phyloP scores from a whole-genome alignment of 2,329 filamentous ascomycete genomes.

The Curvularia hawaiiensis region DNA sequence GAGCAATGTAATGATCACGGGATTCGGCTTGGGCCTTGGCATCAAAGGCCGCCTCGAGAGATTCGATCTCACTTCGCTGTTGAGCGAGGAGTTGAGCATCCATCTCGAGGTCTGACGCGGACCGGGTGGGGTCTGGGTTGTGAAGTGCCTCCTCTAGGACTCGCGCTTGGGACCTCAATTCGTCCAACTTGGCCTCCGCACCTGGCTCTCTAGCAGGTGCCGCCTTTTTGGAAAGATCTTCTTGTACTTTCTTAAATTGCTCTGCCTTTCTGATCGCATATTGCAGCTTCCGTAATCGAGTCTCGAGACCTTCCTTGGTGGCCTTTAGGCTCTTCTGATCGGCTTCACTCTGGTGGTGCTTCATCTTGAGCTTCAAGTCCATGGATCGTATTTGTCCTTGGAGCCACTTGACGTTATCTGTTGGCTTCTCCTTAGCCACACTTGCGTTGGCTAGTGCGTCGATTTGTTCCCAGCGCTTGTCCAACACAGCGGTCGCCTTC shows the following conservation, averaged over 20 bases:
- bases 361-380: constrained; percentile 31
- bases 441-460: constrained; percentile 27
- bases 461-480: constrained; percentile 35
- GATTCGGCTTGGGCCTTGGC: constrained; percentile 23
- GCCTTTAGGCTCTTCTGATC: constrained; percentile 32
- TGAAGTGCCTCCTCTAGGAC: constrained; percentile 19
- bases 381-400: constrained; percentile 33
- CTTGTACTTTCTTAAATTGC: constrained; percentile 28
- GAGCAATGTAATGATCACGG: constrained; percentile 28
- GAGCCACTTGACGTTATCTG: constrained; percentile 33
- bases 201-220: constrained; percentile 29
- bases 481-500: constrained; percentile 20
- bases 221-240: constrained; percentile 18
- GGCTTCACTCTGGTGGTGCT: constrained; percentile 33
- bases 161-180: constrained; percentile 20
- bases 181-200: constrained; percentile 25
- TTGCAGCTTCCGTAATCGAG: constrained; percentile 28
- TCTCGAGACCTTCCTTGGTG: constrained; percentile 30
- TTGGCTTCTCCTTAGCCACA: constrained; percentile 16
- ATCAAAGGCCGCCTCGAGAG: constrained; percentile 31
- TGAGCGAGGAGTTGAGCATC: constrained; percentile 20
- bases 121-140: constrained; percentile 22
- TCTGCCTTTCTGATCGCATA: constrained; percentile 33
- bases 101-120: constrained; percentile 14
- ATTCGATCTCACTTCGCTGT: constrained; percentile 19